Conservation (phyloP, 805 yeast species). For the Metschnikowia baotianmanensis region DNA sequence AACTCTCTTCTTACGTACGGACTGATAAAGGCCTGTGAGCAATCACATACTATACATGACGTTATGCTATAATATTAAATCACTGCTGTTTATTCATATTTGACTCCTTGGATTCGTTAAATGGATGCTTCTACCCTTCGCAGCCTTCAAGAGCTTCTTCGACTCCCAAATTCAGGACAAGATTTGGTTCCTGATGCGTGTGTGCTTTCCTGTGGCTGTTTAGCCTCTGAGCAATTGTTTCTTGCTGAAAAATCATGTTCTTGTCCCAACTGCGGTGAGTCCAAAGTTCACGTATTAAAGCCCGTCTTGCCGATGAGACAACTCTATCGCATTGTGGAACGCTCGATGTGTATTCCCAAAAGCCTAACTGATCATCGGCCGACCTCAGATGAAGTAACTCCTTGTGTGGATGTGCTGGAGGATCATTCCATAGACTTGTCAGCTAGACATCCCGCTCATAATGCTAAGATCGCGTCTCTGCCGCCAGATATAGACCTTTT, state of each 20-base stretch:
- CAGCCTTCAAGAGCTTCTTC: constrained; percentile 26
- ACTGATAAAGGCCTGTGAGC: too few relatives aligned
- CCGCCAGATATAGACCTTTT: constrained; percentile 27
- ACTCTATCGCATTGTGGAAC: constrained; percentile 26
- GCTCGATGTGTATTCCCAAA: background rate
- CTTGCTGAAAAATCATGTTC: background rate
- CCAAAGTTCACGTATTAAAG: constrained; percentile 23
- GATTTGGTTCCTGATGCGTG: constrained; percentile 30
- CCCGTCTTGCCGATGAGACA: constrained; percentile 35
- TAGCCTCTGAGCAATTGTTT: constrained; percentile 35
- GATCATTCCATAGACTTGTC: background rate
- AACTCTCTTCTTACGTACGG: too few relatives aligned
- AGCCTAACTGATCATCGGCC: background rate
- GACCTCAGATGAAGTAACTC: constrained; percentile 10
- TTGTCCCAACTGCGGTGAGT: constrained; percentile 28
- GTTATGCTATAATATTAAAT: too few relatives aligned
- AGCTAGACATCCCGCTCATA: constrained; percentile 8
- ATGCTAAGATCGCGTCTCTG: constrained; percentile 1
- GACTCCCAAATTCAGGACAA: constrained; percentile 21
- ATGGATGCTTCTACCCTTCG: constrained; percentile 19
- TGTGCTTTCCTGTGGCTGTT: constrained; percentile 42
- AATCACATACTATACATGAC: too few relatives aligned
- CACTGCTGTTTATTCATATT: too few relatives aligned
- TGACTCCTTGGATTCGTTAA: too few relatives aligned
- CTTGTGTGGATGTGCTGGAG: background rate